These are phyloP conservation scores for Leccinum ponderosum DNA, from an alignment of 1,284 basidiomycete species.

Conservation along the genomic window DNA sequence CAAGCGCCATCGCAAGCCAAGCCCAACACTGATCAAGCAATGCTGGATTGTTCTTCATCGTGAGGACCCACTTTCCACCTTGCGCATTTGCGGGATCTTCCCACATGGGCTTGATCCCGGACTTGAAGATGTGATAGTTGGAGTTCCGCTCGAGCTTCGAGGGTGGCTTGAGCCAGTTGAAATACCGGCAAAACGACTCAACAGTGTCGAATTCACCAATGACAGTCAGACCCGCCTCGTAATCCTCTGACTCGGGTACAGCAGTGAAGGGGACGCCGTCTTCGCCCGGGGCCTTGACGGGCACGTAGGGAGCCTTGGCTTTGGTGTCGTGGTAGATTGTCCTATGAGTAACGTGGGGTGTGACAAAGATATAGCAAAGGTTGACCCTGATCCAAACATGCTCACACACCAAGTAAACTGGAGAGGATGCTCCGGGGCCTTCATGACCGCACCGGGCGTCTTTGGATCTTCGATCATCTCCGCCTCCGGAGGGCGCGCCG, in stretches of 20 bases:
- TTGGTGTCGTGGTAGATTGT: constrained; percentile 90
- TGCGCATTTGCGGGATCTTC: constrained; percentile 90
- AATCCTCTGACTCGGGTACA: constrained; percentile 60
- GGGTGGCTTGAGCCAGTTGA: constrained; percentile 92
- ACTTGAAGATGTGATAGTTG: constrained; percentile 95
- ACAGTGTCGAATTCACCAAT: constrained; percentile 85
- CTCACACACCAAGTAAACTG: constrained; percentile 75
- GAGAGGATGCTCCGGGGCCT: constrained; percentile 79
- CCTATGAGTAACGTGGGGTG: constrained; percentile 38
- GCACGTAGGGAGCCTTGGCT: constrained; percentile 61
- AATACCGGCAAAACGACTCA: constrained; percentile 90
- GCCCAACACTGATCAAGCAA: constrained; percentile 88
- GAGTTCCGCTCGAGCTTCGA: constrained; percentile 85
- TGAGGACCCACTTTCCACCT: constrained; percentile 93
- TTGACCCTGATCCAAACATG: background rate
- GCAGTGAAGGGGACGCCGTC: constrained; percentile 30
- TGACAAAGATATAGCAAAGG: constrained; percentile 27
- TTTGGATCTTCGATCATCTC: constrained; percentile 78
- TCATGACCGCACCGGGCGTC: constrained; percentile 71
- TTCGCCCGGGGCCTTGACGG: constrained; percentile 35
- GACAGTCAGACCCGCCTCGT: constrained; percentile 76
- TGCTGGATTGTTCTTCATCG: constrained; percentile 81
- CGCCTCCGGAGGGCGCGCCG: constrained; percentile 68
- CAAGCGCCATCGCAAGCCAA: constrained; percentile 88
- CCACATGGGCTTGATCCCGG: constrained; percentile 93